These are phyloP conservation scores for Zymoseptoria brevis DNA, from an alignment of 2,329 filamentous ascomycete genomes.

Conservation along the genomic window DNA sequence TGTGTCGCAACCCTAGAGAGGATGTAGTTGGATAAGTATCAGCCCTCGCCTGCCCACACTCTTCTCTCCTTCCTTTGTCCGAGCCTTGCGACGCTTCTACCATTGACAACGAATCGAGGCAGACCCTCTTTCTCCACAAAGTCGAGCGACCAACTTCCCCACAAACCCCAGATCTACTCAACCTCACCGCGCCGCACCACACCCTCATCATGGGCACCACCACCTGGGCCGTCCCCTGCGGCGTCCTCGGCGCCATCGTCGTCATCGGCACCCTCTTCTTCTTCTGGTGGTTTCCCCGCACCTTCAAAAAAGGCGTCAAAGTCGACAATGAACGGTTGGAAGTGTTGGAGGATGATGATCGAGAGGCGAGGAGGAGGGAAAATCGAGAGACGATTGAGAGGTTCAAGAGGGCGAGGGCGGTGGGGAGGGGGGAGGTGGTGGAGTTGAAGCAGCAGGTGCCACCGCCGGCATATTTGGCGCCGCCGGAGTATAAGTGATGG, in stretches of 20 bases:
- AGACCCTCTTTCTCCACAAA: no score
- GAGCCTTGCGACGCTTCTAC: no score
- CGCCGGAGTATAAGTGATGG: neutral
- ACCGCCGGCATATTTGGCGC: neutral
- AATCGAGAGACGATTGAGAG: constrained; percentile 15
- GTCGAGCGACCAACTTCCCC: no score
- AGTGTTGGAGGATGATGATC: constrained; percentile 7
- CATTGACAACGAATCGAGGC: no score
- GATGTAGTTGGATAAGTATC: no score
- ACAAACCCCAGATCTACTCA: neutral
- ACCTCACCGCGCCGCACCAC: neutral
- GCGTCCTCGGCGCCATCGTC: constrained; percentile 20
- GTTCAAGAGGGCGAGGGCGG: constrained; percentile 11
- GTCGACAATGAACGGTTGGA: constrained; percentile 14
- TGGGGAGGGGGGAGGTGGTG: constrained; percentile 11
- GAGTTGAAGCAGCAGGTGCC: neutral
- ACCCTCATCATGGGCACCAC: constrained; percentile 12
- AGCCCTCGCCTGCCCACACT: no score
- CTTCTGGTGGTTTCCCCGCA: constrained; percentile 25
- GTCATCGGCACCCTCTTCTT: constrained; percentile 19
- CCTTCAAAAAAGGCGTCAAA: constrained; percentile 17
- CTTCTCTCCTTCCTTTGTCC: no score
- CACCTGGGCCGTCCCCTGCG: constrained; percentile 22
- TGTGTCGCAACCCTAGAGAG: no score
- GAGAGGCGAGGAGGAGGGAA: constrained; percentile 8